Percentiles rank a stretch among this genome's conserved stretches.
Conservation (phyloP, 164 flowering plant species). For the Dillenia suffruticosa region DNA sequence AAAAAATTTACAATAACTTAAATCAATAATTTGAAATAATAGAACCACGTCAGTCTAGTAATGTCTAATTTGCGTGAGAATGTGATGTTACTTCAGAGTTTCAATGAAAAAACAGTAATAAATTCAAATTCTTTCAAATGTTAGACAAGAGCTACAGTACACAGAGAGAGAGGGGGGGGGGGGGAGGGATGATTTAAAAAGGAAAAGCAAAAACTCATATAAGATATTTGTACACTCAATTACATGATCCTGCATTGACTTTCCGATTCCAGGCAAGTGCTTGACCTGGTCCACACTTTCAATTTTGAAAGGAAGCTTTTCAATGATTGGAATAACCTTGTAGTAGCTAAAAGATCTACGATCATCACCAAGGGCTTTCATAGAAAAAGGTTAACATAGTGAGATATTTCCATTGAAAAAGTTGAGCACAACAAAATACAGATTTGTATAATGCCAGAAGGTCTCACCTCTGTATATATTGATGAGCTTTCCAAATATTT, state of each 20-base stretch:
- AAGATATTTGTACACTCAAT: slow-evolving; percentile 14
- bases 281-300: slow-evolving; percentile 80
- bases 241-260: slow-evolving; percentile 91
- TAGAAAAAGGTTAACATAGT: slow-evolving; percentile 7
- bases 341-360: slow-evolving; percentile 94
- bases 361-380: slow-evolving; percentile 88
- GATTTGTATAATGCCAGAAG: neutral
- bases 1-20: no score
- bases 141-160: no score
- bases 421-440: no score
- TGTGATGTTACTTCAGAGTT: no score
- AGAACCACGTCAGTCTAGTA: no score
- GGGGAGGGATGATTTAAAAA: no score
- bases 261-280: slow-evolving; percentile 81
- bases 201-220: no score
- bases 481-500: slow-evolving; percentile 83
- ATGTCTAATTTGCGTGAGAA: no score
- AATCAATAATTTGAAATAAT: no score
- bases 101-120: no score
- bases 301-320: slow-evolving; percentile 83
- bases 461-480: slow-evolving; percentile 82
- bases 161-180: no score
- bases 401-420: slow-evolving; percentile 1
- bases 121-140: no score
- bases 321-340: slow-evolving; percentile 85